phyloP scores from a whole-genome alignment of 1,284 basidiomycete genomes.

The Naganishia sp. region DNA sequence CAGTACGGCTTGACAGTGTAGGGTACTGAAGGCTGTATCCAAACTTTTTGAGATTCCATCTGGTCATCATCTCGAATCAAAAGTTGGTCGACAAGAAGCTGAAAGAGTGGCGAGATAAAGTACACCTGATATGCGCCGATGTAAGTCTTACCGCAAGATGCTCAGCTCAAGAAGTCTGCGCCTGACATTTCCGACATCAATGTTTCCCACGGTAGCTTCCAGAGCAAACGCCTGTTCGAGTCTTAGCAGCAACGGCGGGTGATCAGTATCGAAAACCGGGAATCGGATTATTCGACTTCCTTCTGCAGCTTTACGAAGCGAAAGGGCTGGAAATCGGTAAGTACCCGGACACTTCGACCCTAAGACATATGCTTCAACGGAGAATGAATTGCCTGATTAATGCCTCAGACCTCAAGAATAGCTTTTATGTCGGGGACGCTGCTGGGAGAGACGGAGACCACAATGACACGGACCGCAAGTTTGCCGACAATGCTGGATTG shows the following conservation, averaged over 20 bases:
- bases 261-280: constrained; percentile 86
- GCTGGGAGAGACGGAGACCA: constrained; percentile 75
- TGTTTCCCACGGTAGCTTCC: constrained; percentile 59
- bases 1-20: background rate
- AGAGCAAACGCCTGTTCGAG: constrained; percentile 67
- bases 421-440: constrained; percentile 87
- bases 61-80: constrained; percentile 82
- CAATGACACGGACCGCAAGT: constrained; percentile 78
- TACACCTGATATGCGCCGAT: constrained; percentile 66
- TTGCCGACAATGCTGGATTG: constrained; percentile 73
- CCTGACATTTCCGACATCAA: background rate
- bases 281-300: constrained; percentile 78
- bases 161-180: background rate
- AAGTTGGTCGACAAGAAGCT: constrained; percentile 57
- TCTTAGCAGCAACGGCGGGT: constrained; percentile 74
- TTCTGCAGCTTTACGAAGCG: constrained; percentile 64
- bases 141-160: constrained; percentile 56
- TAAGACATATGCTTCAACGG: background rate
- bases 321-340: constrained; percentile 68
- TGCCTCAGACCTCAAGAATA: constrained; percentile 62
- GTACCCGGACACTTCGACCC: constrained; percentile 34
- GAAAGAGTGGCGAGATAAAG: constrained; percentile 72
- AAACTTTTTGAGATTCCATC: constrained; percentile 60
- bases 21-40: background rate
- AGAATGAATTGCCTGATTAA: background rate